These are phyloP conservation scores for Aspergillus olivimuriae DNA, from an alignment of 495 filamentous ascomycete species.

Conservation along the genomic window DNA sequence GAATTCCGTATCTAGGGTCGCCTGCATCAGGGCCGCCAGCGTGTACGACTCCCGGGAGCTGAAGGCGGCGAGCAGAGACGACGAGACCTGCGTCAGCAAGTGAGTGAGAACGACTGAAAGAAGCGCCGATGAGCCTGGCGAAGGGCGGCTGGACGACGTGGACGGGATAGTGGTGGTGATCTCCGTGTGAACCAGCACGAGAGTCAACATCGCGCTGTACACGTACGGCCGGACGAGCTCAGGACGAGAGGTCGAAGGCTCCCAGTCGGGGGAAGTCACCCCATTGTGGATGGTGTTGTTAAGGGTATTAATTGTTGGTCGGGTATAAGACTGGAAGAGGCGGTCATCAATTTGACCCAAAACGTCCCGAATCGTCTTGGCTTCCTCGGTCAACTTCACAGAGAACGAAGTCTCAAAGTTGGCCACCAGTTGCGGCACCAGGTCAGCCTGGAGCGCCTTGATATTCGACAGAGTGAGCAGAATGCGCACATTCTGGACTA, in stretches of 20 bases:
- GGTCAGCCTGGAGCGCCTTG: constrained; percentile 64
- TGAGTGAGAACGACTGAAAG: constrained; percentile 70
- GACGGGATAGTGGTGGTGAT: constrained; percentile 67
- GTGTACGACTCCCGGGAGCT: constrained; percentile 58
- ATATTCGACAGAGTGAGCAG: constrained; percentile 90
- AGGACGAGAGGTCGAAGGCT: constrained; percentile 56
- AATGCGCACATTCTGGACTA: constrained; percentile 72
- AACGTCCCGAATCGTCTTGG: constrained; percentile 81
- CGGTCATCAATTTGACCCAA: constrained; percentile 81
- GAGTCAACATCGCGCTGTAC: constrained; percentile 71
- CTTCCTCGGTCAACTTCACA: constrained; percentile 84
- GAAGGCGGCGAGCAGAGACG: constrained; percentile 66
- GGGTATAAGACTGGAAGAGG: constrained; percentile 86
- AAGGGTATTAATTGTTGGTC: constrained; percentile 58
- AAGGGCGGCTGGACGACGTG: constrained; percentile 20
- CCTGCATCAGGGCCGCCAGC: constrained; percentile 86
- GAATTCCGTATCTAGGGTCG: constrained; percentile 94
- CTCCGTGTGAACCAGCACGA: constrained; percentile 88
- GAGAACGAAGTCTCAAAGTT: constrained; percentile 88
- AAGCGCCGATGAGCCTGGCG: constrained; percentile 36
- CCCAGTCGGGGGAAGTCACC: constrained; percentile 65
- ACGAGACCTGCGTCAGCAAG: constrained; percentile 69
- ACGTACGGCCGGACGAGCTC: constrained; percentile 78
- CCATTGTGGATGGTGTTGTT: constrained; percentile 61
- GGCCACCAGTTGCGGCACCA: constrained; percentile 74